phyloP scores from a whole-genome alignment of 129 eudicot species.

The Saposhnikovia divaricata region DNA sequence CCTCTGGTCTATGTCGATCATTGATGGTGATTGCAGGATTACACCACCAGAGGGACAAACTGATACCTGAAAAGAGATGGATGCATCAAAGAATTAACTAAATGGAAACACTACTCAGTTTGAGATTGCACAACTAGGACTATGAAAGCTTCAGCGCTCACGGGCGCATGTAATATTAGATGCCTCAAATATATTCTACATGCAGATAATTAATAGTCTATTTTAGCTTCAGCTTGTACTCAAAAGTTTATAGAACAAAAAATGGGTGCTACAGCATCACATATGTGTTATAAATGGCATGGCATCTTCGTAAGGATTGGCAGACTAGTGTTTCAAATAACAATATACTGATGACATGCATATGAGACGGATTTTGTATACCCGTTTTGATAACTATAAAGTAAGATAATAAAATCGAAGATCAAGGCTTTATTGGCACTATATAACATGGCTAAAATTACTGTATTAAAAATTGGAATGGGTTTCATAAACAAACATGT shows the following conservation, averaged over 20 bases:
- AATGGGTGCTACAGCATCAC: neutral
- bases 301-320: neutral
- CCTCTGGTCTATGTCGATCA: slow-evolving; percentile 48
- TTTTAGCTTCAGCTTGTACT: neutral
- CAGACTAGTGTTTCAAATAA: neutral
- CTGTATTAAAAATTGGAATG: neutral
- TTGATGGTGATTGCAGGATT: slow-evolving; percentile 52
- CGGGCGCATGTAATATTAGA: neutral
- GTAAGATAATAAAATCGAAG: neutral
- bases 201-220: neutral
- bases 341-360: no score
- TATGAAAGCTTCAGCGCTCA: neutral
- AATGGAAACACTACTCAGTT: slow-evolving; percentile 5
- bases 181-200: neutral
- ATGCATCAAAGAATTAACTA: neutral
- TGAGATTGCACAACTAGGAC: neutral
- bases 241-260: neutral
- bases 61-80: no score
- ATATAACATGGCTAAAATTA: neutral
- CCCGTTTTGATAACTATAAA: neutral
- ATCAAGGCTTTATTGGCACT: neutral
- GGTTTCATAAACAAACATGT: neutral
- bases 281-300: neutral
- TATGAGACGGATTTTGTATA: neutral
- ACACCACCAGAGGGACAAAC: no score